These are phyloP conservation scores for Diplodia corticola DNA, from an alignment of 2,329 filamentous ascomycete species.

Conservation along the genomic window DNA sequence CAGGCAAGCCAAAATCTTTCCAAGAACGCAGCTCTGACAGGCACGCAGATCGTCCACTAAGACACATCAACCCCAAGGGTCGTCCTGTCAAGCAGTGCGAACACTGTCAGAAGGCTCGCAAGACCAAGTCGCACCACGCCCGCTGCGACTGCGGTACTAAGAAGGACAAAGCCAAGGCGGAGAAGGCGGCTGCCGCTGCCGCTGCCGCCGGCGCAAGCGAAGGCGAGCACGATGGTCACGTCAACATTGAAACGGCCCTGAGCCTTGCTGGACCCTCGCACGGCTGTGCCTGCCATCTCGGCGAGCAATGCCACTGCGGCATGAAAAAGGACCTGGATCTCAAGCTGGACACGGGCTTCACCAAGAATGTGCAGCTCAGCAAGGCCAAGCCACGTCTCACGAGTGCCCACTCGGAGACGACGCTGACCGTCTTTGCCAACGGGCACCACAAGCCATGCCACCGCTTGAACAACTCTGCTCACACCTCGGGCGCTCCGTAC, in stretches of 20 bases:
- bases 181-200: slow-evolving; percentile 39
- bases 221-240: slow-evolving; percentile 34
- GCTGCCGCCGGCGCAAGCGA: slow-evolving; percentile 36
- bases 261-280: slow-evolving; percentile 34
- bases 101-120: slow-evolving; percentile 94
- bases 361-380: slow-evolving; percentile 48
- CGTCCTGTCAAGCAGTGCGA: slow-evolving; percentile 96
- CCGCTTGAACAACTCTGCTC: slow-evolving; percentile 64
- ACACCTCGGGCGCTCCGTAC: slow-evolving; percentile 64
- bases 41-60: slow-evolving; percentile 76
- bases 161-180: slow-evolving; percentile 59
- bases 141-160: slow-evolving; percentile 98
- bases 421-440: slow-evolving; percentile 62
- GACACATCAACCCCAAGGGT: slow-evolving; percentile 96
- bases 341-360: slow-evolving; percentile 44
- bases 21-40: slow-evolving; percentile 24
- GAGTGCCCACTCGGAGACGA: slow-evolving; percentile 59
- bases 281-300: slow-evolving; percentile 57
- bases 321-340: slow-evolving; percentile 60
- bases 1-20: slow-evolving; percentile 24
- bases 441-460: slow-evolving; percentile 66
- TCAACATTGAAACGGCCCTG: slow-evolving; percentile 32
- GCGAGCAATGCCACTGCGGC: slow-evolving; percentile 61
- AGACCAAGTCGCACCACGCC: slow-evolving; percentile 89
- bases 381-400: slow-evolving; percentile 59